Percentiles rank a stretch among this genome's conserved stretches.
Conservation (phyloP, 192 early-diverging fungal genomes). For the Phlyctochytrium planicorne region DNA sequence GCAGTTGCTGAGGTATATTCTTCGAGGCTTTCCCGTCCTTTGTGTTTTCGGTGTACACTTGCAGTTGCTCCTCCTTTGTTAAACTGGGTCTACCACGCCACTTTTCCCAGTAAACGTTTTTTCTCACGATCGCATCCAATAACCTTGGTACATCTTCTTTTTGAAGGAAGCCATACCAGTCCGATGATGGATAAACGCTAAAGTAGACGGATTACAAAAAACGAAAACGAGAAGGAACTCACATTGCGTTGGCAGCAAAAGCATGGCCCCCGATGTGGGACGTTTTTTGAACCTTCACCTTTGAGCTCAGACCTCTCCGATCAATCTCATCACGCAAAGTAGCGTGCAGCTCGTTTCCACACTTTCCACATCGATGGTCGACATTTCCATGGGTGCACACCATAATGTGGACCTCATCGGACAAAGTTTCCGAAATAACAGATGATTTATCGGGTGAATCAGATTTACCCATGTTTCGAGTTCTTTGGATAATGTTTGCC, state of each 20-base stretch:
- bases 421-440: background rate
- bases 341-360: background rate
- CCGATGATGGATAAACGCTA: slow-evolving; percentile 49
- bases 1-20: background rate
- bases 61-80: slow-evolving; percentile 37
- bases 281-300: slow-evolving; percentile 29
- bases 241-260: slow-evolving; percentile 57
- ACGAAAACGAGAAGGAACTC: background rate
- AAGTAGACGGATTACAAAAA: background rate
- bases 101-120: slow-evolving; percentile 42
- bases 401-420: background rate
- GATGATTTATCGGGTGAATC: background rate
- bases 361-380: background rate
- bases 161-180: slow-evolving; percentile 55
- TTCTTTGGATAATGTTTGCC: background rate
- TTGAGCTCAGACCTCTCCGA: background rate
- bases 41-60: slow-evolving; percentile 20
- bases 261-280: slow-evolving; percentile 65
- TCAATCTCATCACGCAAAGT: background rate
- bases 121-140: slow-evolving; percentile 37
- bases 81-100: slow-evolving; percentile 57
- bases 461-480: background rate
- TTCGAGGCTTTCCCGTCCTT: too few relatives aligned
- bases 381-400: slow-evolving; percentile 3
- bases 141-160: slow-evolving; percentile 38